These are phyloP conservation scores for Iberis amara DNA, from an alignment of 441 rosid species.

Conservation along the genomic window DNA sequence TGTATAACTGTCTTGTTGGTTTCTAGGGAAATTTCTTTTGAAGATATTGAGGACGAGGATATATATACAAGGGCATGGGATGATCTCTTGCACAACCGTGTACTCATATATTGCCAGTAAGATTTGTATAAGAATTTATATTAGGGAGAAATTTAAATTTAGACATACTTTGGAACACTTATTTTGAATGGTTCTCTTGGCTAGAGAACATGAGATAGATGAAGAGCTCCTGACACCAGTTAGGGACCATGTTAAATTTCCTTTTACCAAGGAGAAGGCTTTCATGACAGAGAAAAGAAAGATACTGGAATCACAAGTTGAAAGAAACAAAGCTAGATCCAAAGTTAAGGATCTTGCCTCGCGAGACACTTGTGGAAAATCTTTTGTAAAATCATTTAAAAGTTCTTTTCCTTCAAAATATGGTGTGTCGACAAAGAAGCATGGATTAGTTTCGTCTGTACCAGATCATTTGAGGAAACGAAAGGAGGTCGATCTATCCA, in stretches of 20 bases:
- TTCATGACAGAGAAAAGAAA: constrained; percentile 30
- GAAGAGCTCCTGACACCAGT: constrained; percentile 67
- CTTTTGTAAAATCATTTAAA: constrained; percentile 31
- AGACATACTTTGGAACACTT: constrained; percentile 19
- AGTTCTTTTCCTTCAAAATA: constrained; percentile 31
- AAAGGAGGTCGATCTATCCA: constrained; percentile 34
- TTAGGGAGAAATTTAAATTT: constrained; percentile 14
- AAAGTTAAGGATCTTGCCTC: constrained; percentile 34
- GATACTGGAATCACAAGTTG: constrained; percentile 31
- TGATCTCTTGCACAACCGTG: constrained; percentile 56
- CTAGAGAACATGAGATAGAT: constrained; percentile 68
- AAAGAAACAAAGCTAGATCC: constrained; percentile 32
- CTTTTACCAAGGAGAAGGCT: constrained; percentile 37
- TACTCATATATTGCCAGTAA: constrained; percentile 86
- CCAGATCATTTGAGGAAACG: constrained; percentile 36
- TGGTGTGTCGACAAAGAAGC: constrained; percentile 35
- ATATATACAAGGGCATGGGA: constrained; percentile 72
- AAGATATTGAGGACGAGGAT: constrained; percentile 44
- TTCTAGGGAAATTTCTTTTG: constrained; percentile 48
- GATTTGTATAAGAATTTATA: constrained; percentile 24
- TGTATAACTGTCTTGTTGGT: constrained; percentile 15
- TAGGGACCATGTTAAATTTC: constrained; percentile 72
- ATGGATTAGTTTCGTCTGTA: constrained; percentile 33
- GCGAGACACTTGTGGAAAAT: constrained; percentile 32
- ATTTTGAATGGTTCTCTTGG: constrained; percentile 24